Evolutionary conservation across 1,284 basidiomycete species (phyloP).

Genomic region (Trichosporon ovoides): DNA sequence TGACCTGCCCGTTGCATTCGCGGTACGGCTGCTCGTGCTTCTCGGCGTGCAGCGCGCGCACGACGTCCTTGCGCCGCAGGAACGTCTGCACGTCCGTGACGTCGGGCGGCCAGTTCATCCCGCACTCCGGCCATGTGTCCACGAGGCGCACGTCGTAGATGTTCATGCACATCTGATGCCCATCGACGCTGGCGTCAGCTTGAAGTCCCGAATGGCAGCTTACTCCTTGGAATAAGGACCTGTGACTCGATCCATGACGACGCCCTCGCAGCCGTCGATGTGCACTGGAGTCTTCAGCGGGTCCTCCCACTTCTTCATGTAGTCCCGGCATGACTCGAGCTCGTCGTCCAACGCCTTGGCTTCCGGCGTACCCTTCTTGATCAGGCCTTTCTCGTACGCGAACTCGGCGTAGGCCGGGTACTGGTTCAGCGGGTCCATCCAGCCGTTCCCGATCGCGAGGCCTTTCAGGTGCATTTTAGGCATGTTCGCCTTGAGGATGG

Average conservation of each 20-base stretch:
- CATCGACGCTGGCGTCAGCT: slow-evolving; percentile 58
- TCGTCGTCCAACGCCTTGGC: slow-evolving; percentile 62
- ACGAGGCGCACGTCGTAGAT: slow-evolving; percentile 89
- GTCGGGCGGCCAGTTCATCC: slow-evolving; percentile 98
- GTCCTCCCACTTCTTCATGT: slow-evolving; percentile 52
- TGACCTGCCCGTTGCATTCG: slow-evolving; percentile 75
- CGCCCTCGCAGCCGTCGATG: slow-evolving; percentile 59
- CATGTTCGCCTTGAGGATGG: slow-evolving; percentile 63
- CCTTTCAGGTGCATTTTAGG: slow-evolving; percentile 61
- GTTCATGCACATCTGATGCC: slow-evolving; percentile 75
- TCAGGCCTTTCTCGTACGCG: slow-evolving; percentile 69
- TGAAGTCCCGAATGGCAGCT: slow-evolving; percentile 25
- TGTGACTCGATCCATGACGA: slow-evolving; percentile 60
- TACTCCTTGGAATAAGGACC: slow-evolving; percentile 61
- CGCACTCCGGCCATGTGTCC: slow-evolving; percentile 82
- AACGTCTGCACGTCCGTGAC: slow-evolving; percentile 71
- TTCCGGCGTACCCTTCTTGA: slow-evolving; percentile 66
- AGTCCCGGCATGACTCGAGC: slow-evolving; percentile 61
- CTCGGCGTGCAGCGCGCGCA: slow-evolving; percentile 73
- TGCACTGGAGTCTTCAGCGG: slow-evolving; percentile 57
- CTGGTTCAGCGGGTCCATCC: slow-evolving; percentile 86
- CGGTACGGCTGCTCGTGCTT: slow-evolving; percentile 76
- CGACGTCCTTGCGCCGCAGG: slow-evolving; percentile 75
- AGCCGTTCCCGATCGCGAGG: slow-evolving; percentile 91
- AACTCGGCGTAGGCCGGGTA: slow-evolving; percentile 89